Evolutionary conservation across 805 yeast genomes (phyloP).

Genomic region (Suhomyces kilbournensis): DNA sequence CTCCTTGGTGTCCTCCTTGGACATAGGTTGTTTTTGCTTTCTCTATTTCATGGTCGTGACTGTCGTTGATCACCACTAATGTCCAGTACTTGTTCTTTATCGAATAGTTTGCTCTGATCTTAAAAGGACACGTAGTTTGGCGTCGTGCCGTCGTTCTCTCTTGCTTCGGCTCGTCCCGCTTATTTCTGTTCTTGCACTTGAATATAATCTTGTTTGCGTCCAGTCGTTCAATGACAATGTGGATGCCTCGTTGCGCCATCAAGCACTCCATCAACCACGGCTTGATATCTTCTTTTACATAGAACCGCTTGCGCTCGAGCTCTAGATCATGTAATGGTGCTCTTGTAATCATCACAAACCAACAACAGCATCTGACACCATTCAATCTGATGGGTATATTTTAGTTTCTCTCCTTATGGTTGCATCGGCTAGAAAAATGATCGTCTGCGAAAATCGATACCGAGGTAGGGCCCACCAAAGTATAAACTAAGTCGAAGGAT

Average conservation of each 20-base stretch:
- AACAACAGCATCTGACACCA: too few species aligned
- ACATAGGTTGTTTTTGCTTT: too few species aligned
- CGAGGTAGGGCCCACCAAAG: too few species aligned
- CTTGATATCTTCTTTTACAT: slow-evolving; percentile 49
- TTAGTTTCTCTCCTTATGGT: not conserved
- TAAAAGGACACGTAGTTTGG: slow-evolving; percentile 55
- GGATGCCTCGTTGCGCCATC: slow-evolving; percentile 47
- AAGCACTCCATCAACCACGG: slow-evolving; percentile 56
- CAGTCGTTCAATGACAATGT: slow-evolving; percentile 59
- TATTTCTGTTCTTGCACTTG: slow-evolving; percentile 47
- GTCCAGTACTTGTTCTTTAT: slow-evolving; percentile 54
- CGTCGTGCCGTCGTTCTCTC: slow-evolving; percentile 17
- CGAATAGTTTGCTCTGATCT: slow-evolving; percentile 62
- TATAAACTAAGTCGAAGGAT: not conserved
- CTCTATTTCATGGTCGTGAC: slow-evolving; percentile 48
- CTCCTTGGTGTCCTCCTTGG: too few species aligned
- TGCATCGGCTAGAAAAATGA: not conserved
- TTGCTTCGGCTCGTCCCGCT: slow-evolving; percentile 5
- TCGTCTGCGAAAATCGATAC: not conserved
- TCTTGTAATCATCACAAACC: not conserved
- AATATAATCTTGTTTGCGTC: slow-evolving; percentile 60
- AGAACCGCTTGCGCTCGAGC: slow-evolving; percentile 20
- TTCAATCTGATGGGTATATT: too few species aligned
- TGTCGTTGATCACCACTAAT: slow-evolving; percentile 56
- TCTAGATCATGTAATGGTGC: slow-evolving; percentile 14